These are phyloP conservation scores for Mycena galericulata DNA, from an alignment of 768 basidiomycete genomes.

Conservation along the genomic window DNA sequence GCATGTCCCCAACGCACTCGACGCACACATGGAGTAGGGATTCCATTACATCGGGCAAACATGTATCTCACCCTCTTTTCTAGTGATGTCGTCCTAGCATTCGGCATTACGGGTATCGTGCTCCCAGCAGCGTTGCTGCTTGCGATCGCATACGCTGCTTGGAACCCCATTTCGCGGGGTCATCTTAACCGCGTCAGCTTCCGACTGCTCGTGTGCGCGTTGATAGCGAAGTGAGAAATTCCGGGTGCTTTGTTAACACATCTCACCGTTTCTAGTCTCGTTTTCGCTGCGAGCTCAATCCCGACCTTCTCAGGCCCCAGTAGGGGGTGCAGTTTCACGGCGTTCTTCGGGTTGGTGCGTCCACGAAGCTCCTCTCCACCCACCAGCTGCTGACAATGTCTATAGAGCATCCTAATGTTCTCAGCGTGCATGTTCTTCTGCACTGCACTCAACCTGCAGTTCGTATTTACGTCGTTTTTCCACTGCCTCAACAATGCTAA, in stretches of 20 bases:
- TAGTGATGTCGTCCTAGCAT: background rate
- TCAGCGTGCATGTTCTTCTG: no score
- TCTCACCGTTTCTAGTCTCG: background rate
- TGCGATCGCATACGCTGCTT: background rate
- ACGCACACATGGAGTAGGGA: background rate
- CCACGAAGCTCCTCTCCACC: background rate
- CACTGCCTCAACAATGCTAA: background rate
- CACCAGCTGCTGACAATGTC: background rate
- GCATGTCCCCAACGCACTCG: background rate
- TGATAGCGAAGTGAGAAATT: background rate
- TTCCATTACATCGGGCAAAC: background rate
- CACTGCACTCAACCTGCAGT: background rate
- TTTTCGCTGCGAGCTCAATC: background rate
- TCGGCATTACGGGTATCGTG: no score
- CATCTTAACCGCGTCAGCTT: background rate
- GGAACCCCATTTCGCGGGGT: background rate
- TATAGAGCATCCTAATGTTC: no score
- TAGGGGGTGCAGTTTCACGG: background rate
- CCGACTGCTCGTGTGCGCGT: no score
- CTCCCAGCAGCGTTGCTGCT: background rate
- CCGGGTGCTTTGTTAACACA: background rate
- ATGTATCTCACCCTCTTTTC: conserved; percentile 1
- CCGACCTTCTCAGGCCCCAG: background rate
- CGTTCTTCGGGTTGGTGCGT: no score
- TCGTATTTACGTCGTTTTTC: background rate